Evolutionary conservation across 331 rosid genomes (phyloP).

Genomic region (Prunus yedoensis): DNA sequence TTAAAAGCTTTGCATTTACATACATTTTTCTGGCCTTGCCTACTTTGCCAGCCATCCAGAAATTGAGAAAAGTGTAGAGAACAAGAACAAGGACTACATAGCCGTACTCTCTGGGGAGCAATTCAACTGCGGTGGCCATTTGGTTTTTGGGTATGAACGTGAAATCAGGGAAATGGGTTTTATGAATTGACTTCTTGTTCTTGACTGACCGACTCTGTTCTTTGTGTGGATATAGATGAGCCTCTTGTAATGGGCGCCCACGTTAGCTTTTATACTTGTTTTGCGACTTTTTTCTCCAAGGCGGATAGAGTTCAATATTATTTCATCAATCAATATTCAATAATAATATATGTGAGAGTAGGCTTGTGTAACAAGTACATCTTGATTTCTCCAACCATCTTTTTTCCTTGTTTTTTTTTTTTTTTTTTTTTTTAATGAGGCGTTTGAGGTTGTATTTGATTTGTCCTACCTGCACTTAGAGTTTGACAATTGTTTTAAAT

Average conservation of each 20-base stretch:
- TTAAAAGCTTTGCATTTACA: too few relatives aligned
- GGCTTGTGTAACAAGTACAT: background rate
- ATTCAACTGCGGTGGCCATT: slow-evolving; percentile 33
- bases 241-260: background rate
- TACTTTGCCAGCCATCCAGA: slow-evolving; percentile 59
- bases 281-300: slow-evolving; percentile 6
- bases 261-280: background rate
- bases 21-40: slow-evolving; percentile 71
- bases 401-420: too few relatives aligned
- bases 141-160: background rate
- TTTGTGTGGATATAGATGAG: background rate
- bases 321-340: too few relatives aligned
- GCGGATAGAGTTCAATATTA: background rate
- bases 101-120: slow-evolving; percentile 70
- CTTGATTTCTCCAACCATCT: background rate
- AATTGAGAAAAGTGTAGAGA: slow-evolving; percentile 60
- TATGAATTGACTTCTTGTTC: background rate
- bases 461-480: too few relatives aligned
- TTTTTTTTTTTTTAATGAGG: too few relatives aligned
- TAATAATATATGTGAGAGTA: too few relatives aligned
- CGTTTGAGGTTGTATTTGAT: too few relatives aligned
- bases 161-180: background rate
- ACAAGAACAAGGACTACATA: slow-evolving; percentile 62
- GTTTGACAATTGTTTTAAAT: too few relatives aligned
- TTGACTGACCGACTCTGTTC: background rate